phyloP scores from a whole-genome alignment of 2,329 filamentous ascomycete species.

The Trichophyton simii region DNA sequence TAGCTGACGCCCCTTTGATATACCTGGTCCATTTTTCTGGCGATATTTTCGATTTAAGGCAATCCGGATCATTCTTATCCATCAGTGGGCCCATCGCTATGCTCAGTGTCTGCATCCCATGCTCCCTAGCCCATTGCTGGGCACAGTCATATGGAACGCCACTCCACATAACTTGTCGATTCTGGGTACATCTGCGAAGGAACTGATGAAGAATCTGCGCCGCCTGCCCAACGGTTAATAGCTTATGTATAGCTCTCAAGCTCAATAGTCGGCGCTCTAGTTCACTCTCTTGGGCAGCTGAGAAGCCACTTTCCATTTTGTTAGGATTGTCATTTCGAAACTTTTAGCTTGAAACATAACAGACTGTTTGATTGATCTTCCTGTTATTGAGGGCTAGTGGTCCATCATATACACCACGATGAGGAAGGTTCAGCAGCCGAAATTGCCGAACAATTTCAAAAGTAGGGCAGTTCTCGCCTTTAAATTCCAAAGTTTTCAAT shows the following conservation, averaged over 20 bases:
- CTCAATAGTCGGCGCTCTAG: neutral
- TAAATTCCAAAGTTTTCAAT: too few relatives aligned
- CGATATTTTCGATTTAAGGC: conserved; percentile 11
- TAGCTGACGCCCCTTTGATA: conserved; percentile 18
- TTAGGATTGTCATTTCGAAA: too few relatives aligned
- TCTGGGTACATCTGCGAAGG: conserved; percentile 9
- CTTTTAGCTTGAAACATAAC: too few relatives aligned
- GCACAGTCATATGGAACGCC: conserved; percentile 15
- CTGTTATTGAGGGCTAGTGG: too few relatives aligned
- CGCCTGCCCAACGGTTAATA: conserved; percentile 14
- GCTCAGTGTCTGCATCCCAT: conserved; percentile 18
- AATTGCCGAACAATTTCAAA: too few relatives aligned
- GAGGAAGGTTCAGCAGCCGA: too few relatives aligned
- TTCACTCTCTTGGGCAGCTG: neutral
- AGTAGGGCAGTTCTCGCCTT: too few relatives aligned
- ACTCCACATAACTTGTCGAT: conserved; percentile 20
- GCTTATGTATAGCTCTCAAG: neutral
- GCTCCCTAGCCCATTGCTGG: conserved; percentile 18
- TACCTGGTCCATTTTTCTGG: conserved; percentile 14
- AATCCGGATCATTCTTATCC: conserved; percentile 12
- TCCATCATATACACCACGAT: too few relatives aligned
- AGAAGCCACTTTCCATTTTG: neutral
- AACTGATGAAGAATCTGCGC: conserved; percentile 13
- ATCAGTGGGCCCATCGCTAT: conserved; percentile 19
- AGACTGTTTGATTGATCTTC: too few relatives aligned